Base-by-base conservation (phyloP, 257 asterid species). In the Nicotiana benthamiana region DNA sequence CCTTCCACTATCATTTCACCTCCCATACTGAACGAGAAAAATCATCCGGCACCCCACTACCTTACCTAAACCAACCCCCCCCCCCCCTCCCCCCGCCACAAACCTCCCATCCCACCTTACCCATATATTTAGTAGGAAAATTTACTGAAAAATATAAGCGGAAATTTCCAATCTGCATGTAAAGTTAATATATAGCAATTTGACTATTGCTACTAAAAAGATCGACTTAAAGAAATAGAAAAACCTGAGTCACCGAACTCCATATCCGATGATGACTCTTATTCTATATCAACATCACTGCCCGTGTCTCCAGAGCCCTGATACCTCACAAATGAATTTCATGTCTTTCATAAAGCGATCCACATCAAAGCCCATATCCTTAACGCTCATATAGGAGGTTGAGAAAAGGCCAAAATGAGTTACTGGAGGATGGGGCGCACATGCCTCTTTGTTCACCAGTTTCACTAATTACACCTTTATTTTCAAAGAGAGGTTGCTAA, bases 361-460 rank as follows among this genome's bases (percentile, higher is more conserved):
- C 70, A 80, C 97, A 10, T 95, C 97, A 76, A 95, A 86, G 83
- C 89, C 92, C 27, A 95, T 92, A 66, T 85, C 96, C 86, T 88
- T 79, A 85, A 89, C 15, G 87, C 82, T 72, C 77, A 96, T 43
- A 28, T 27, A 90, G 87, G 74, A 83, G 85, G 81, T 5, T 67
- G 36, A 72, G 56, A 36, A 52, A 7, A 46, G 22, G 40, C 15
- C 40, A 46, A 15, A 6, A 72, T 72, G 46, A 72, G 15, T 13
- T 72, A 72, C 24, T 46, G 15, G 61, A 7, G 32, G 32, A 68
- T 26, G 46, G 43, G 53, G 9, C 28, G 0, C 18, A 9, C n/a
- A 18, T 30, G 20, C 40, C 15, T 52, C 57, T 52, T 52, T 52
- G 18, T 54, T 54, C n/a, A 54, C n/a, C 24, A 54, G 61, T 65